These are phyloP conservation scores for Boletales sp. DNA, from an alignment of 768 basidiomycete species.

Conservation along the genomic window DNA sequence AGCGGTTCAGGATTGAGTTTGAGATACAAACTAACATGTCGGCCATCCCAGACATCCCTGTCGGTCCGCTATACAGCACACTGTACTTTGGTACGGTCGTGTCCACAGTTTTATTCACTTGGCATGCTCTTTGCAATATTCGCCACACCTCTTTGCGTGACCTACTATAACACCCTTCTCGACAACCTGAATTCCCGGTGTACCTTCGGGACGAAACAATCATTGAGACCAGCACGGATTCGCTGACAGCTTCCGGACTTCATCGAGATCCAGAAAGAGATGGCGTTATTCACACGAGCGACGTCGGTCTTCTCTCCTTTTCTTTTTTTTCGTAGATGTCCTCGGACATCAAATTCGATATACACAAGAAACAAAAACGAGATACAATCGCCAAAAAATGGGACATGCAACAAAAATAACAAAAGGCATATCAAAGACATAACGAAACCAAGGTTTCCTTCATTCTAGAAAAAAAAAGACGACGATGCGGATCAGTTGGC, in stretches of 20 bases:
- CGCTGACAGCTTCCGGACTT: no score
- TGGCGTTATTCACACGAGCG: no score
- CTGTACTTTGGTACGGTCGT: background rate
- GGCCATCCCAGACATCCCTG: background rate
- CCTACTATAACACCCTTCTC: slow-evolving; percentile 1
- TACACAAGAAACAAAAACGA: no score
- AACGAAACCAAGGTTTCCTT: background rate
- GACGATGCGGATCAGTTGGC: slow-evolving; percentile 10
- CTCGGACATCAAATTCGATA: no score
- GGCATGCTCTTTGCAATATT: background rate
- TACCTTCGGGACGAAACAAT: background rate
- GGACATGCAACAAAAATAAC: background rate
- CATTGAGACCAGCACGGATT: no score
- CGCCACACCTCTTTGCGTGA: background rate
- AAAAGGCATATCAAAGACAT: background rate
- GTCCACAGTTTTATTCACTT: background rate
- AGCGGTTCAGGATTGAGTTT: no score
- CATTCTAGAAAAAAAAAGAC: background rate
- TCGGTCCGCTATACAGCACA: background rate
- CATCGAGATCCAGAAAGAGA: no score
- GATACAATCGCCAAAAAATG: no score
- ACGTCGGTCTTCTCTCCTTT: no score
- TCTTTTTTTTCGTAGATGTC: no score
- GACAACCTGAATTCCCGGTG: slow-evolving; percentile 2
- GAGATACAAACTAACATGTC: background rate